Percentiles rank a stretch among this genome's conserved stretches.
phyloP scores from a whole-genome alignment of 768 basidiomycete genomes.

The Cantharellus cinnabarinus region DNA sequence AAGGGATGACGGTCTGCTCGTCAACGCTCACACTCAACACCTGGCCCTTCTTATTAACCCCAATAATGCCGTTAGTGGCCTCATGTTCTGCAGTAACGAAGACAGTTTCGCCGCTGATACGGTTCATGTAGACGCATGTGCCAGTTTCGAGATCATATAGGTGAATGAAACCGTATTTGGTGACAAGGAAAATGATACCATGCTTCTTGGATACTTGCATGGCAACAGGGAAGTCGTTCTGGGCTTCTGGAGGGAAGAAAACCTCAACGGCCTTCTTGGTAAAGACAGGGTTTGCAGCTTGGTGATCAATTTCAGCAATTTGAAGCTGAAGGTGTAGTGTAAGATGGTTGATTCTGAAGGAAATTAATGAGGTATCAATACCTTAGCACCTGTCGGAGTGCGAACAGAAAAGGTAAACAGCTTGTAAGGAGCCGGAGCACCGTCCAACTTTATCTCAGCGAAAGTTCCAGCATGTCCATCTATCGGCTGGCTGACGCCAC shows the following conservation, averaged over 20 bases:
- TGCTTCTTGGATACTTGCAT: slow-evolving; percentile 98
- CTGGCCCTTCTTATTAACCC: slow-evolving; percentile 99
- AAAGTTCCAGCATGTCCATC: slow-evolving; percentile 98
- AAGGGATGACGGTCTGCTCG: slow-evolving; percentile 88
- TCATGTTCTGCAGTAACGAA: slow-evolving; percentile 98
- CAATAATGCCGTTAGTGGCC: slow-evolving; percentile 84
- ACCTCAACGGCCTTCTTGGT: slow-evolving; percentile 96
- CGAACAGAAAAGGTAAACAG: slow-evolving; percentile 89
- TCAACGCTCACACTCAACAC: slow-evolving; percentile 93
- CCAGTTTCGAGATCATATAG: slow-evolving; percentile 96
- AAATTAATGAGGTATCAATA: slow-evolving; percentile 18
- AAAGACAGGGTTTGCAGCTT: slow-evolving; percentile 79
- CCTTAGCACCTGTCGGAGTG: slow-evolving; percentile 96
- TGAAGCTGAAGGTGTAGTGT: slow-evolving; percentile 44
- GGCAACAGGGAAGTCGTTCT: slow-evolving; percentile 96
- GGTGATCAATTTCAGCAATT: slow-evolving; percentile 94
- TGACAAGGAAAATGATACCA: slow-evolving; percentile 91
- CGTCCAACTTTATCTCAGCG: slow-evolving; percentile 78
- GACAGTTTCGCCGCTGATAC: slow-evolving; percentile 97
- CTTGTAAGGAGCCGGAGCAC: slow-evolving; percentile 67
- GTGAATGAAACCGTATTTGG: slow-evolving; percentile 98
- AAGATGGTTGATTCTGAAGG: not conserved
- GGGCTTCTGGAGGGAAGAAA: slow-evolving; percentile 96
- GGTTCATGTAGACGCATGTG: slow-evolving; percentile 98
- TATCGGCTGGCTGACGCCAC: slow-evolving; percentile 90